Percentiles rank a stretch among this genome's conserved stretches.
These are phyloP conservation scores for Phytopythium vexans DNA, from an alignment of 352 stramenopile species.

Conservation along the genomic window DNA sequence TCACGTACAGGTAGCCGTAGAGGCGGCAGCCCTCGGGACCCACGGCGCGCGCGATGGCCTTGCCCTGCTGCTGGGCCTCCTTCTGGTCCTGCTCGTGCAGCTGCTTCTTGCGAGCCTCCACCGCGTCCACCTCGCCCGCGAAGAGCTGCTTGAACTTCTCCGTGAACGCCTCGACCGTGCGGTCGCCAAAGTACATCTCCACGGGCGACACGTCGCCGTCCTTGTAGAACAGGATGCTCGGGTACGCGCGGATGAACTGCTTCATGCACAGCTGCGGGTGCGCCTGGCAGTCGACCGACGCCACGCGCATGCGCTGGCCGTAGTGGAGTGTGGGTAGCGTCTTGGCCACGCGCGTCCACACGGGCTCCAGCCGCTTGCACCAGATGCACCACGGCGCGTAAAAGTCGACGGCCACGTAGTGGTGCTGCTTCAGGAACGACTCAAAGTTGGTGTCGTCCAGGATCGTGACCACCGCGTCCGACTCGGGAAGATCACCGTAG, in stretches of 20 bases:
- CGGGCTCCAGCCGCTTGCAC: conserved; percentile 95
- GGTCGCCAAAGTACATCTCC: conserved; percentile 96
- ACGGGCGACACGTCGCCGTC: conserved; percentile 86
- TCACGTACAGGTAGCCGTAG: conserved; percentile 79
- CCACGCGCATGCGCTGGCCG: conserved; percentile 75
- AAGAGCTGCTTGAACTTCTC: conserved; percentile 91
- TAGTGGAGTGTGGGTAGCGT: conserved; percentile 85
- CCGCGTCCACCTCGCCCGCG: conserved; percentile 62
- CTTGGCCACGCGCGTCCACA: conserved; percentile 94
- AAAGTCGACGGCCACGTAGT: conserved; percentile 97
- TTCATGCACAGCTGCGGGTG: conserved; percentile 92
- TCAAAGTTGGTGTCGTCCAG: conserved; percentile 89
- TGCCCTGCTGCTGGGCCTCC: conserved; percentile 49
- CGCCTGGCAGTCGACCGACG: conserved; percentile 93
- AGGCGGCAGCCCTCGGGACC: conserved; percentile 77
- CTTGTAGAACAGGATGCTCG: conserved; percentile 96
- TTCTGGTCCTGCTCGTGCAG: conserved; percentile 94
- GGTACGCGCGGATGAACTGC: conserved; percentile 96
- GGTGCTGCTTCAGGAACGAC: conserved; percentile 89
- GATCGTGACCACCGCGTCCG: conserved; percentile 69
- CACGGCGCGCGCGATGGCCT: conserved; percentile 49
- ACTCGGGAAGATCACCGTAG: conserved; percentile 75
- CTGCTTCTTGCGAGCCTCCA: conserved; percentile 89
- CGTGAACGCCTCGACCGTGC: conserved; percentile 88
- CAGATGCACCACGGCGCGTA: conserved; percentile 97